Conservation (phyloP, 2,329 filamentous ascomycete species). For the Fusarium protoensiforme region DNA sequence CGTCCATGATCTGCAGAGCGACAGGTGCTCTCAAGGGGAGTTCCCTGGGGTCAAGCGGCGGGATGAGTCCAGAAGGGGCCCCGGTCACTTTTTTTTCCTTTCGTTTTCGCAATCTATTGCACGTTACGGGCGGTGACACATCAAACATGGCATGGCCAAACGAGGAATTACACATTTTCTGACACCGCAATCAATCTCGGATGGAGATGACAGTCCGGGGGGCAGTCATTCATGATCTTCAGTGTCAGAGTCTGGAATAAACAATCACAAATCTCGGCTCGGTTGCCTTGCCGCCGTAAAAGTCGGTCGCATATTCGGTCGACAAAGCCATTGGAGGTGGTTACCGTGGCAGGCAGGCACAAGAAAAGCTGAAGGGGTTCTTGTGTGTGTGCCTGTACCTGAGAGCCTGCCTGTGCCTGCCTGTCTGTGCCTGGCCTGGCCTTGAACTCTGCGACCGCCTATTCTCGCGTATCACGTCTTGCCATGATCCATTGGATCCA, state of each 20-base stretch:
- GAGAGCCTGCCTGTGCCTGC: neutral
- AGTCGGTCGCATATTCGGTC: constrained; percentile 18
- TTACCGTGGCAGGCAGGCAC: constrained; percentile 2
- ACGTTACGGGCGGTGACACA: constrained; percentile 13
- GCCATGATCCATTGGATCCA: neutral
- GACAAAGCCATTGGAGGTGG: constrained; percentile 7
- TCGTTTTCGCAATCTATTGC: neutral
- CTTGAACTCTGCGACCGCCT: constrained; percentile 20
- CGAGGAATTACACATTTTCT: neutral
- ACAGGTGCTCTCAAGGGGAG: constrained; percentile 12
- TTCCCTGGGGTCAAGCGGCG: constrained; percentile 4
- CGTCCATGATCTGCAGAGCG: constrained; percentile 35
- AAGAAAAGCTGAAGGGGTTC: constrained; percentile 14
- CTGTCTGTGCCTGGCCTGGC: constrained; percentile 1
- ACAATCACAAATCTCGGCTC: neutral
- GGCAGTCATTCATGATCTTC: constrained; percentile 5
- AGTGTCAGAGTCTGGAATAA: constrained; percentile 17
- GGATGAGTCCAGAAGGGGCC: neutral
- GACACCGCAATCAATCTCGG: constrained; percentile 14
- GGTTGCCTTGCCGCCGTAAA: constrained; percentile 21
- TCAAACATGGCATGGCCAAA: constrained; percentile 21
- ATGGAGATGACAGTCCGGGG: constrained; percentile 33
- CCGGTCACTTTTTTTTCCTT: neutral
- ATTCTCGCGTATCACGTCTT: constrained; percentile 25
- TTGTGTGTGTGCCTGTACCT: constrained; percentile 3